phyloP scores from a whole-genome alignment of 139 green algal genomes.

The Coccomyxa sp. region DNA sequence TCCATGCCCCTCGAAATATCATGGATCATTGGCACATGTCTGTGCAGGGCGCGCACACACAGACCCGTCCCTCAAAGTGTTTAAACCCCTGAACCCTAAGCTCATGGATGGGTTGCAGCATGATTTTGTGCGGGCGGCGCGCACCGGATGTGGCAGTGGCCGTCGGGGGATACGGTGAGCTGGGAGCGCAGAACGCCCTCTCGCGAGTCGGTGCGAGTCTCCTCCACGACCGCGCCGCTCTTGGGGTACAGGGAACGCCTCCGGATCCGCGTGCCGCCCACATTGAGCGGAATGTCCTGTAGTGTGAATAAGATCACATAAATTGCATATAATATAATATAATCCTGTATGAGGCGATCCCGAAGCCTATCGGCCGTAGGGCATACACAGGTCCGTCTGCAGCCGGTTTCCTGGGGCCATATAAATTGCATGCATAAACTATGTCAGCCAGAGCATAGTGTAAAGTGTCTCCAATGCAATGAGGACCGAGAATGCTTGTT shows the following conservation, averaged over 20 bases:
- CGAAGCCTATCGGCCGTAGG: not conserved
- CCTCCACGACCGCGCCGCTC: constrained; percentile 21
- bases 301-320: too few species aligned
- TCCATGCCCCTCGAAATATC: not conserved
- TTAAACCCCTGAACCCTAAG: not conserved
- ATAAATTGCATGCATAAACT: not conserved
- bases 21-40: not conserved
- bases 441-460: not conserved
- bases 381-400: not conserved
- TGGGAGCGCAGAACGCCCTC: constrained; percentile 16
- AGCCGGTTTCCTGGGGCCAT: not conserved
- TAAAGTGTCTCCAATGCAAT: too few species aligned
- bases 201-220: constrained; percentile 8
- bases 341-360: too few species aligned
- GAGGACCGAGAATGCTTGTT: too few species aligned
- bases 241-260: constrained; percentile 14
- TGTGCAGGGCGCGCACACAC: not conserved
- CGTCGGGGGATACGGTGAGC: constrained; percentile 23
- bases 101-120: not conserved
- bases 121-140: not conserved
- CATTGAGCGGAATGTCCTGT: constrained; percentile 20
- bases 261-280: constrained; percentile 6
- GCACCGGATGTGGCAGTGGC: constrained; percentile 27
- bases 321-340: too few species aligned
- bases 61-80: too few species aligned